phyloP scores from a whole-genome alignment of 2,329 filamentous ascomycete genomes.

The Epichloe elymi region DNA sequence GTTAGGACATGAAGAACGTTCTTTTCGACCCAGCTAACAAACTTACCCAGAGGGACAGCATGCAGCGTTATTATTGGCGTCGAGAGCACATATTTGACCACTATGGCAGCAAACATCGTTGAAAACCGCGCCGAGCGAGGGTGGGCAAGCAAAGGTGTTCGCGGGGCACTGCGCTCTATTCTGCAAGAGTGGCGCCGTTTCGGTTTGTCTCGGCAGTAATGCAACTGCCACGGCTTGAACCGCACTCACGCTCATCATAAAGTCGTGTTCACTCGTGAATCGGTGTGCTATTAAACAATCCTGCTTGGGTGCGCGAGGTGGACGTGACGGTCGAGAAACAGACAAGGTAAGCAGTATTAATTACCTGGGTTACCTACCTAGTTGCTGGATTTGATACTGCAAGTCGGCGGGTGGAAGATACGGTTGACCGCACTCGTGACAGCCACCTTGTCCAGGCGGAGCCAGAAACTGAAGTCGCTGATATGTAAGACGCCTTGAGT shows the following conservation, averaged over 20 bases:
- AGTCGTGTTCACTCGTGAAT: neutral
- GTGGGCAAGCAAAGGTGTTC: slow-evolving; percentile 37
- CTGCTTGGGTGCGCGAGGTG: neutral
- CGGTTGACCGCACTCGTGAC: neutral
- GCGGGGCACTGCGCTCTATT: slow-evolving; percentile 28
- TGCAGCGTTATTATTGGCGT: slow-evolving; percentile 34
- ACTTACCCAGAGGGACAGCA: slow-evolving; percentile 41
- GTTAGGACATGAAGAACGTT: neutral
- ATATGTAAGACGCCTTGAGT: no score
- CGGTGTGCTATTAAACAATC: neutral
- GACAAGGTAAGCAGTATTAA: neutral
- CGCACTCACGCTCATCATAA: neutral
- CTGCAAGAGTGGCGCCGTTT: slow-evolving; percentile 12
- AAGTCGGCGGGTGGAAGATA: neutral
- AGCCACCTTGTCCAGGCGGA: no score
- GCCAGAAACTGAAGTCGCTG: no score
- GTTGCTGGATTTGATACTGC: no score
- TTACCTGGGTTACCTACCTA: no score
- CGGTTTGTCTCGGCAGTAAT: slow-evolving; percentile 10
- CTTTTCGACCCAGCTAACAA: neutral
- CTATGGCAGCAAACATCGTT: slow-evolving; percentile 36
- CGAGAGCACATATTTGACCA: slow-evolving; percentile 37
- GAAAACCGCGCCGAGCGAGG: slow-evolving; percentile 32
- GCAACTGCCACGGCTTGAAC: neutral
- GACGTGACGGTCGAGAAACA: neutral